Percentiles rank a stretch among this genome's conserved stretches.
These are phyloP conservation scores for Zelopaecilomyces penicillatus DNA, from an alignment of 2,329 filamentous ascomycete genomes.

Conservation along the genomic window DNA sequence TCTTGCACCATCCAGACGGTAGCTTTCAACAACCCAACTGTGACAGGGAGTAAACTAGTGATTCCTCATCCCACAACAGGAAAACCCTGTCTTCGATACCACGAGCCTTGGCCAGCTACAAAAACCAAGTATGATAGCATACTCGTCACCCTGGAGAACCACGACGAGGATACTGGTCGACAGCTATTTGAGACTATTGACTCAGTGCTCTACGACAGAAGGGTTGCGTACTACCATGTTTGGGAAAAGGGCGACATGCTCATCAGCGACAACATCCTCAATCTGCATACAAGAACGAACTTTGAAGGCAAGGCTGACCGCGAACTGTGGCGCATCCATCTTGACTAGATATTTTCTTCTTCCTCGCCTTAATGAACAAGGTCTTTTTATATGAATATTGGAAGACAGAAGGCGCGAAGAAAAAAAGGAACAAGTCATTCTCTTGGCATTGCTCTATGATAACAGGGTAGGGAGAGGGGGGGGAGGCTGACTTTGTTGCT, in stretches of 20 bases:
- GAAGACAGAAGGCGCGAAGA: too few species aligned
- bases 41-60: constrained; percentile 35
- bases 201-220: constrained; percentile 37
- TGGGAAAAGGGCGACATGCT: constrained; percentile 48
- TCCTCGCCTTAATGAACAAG: too few species aligned
- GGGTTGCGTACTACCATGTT: constrained; percentile 39
- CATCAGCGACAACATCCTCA: constrained; percentile 41
- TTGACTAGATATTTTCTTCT: constrained; percentile 25
- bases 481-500: too few species aligned
- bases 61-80: constrained; percentile 35
- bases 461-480: too few species aligned
- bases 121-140: constrained; percentile 43
- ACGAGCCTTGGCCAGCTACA: constrained; percentile 43
- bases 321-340: constrained; percentile 44
- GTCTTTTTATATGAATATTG: too few species aligned
- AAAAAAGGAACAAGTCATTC: too few species aligned
- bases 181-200: constrained; percentile 32
- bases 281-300: constrained; percentile 41
- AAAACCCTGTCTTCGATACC: constrained; percentile 42
- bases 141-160: constrained; percentile 32
- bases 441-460: too few species aligned
- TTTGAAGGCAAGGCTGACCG: constrained; percentile 33
- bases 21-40: constrained; percentile 34
- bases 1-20: constrained; percentile 41
- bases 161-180: constrained; percentile 18